phyloP scores from a whole-genome alignment of 179 eudicot genomes.

The Silene coronaria region DNA sequence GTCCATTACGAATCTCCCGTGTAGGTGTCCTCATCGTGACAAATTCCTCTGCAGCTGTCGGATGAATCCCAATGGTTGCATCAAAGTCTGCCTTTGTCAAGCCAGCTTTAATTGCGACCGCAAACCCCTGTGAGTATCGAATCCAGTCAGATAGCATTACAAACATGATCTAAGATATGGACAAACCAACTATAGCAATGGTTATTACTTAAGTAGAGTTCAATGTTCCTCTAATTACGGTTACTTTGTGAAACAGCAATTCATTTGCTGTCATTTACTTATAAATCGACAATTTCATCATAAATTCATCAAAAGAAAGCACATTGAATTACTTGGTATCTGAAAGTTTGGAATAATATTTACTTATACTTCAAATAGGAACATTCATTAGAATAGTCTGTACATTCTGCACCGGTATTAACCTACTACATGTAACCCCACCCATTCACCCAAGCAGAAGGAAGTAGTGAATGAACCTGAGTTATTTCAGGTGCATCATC shows the following conservation, averaged over 20 bases:
- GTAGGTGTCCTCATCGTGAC: conserved; percentile 96
- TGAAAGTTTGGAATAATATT: background rate
- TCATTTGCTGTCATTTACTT: background rate
- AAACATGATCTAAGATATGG: background rate
- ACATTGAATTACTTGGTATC: background rate
- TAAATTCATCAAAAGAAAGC: background rate
- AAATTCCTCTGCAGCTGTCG: conserved; percentile 92
- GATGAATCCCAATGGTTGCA: conserved; percentile 87
- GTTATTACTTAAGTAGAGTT: background rate
- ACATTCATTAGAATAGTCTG: background rate
- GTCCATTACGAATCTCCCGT: conserved; percentile 60
- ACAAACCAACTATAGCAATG: background rate
- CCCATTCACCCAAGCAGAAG: background rate
- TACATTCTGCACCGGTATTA: background rate
- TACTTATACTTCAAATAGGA: no score
- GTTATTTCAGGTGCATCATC: conserved; percentile 90
- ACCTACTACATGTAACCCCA: background rate
- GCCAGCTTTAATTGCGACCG: conserved; percentile 93
- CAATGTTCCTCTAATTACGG: background rate
- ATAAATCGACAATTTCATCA: background rate
- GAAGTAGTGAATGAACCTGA: conserved; percentile 54
- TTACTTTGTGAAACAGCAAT: no score
- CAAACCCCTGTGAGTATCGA: conserved; percentile 64
- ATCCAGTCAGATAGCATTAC: conserved; percentile 5
- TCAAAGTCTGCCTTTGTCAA: conserved; percentile 92